Evolutionary conservation across 2,329 filamentous ascomycete species (phyloP).

Genomic region (Ceratocystis huliohia): DNA sequence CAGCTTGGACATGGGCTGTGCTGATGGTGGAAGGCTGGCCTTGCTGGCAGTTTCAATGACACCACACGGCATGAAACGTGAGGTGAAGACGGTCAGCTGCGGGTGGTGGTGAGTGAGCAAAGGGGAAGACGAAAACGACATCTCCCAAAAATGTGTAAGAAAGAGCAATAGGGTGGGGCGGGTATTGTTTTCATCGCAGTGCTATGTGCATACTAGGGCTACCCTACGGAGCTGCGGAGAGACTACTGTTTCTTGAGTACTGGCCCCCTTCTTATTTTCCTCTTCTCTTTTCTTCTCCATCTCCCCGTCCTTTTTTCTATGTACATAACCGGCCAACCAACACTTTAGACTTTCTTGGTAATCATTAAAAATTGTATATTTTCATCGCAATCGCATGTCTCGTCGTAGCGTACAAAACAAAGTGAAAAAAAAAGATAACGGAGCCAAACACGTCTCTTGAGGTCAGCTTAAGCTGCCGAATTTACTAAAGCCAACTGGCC

Average conservation of each 20-base stretch:
- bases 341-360: constrained; percentile 1
- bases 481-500: no score
- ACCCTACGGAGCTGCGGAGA: no score
- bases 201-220: no score
- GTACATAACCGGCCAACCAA: background rate
- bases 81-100: constrained; percentile 30
- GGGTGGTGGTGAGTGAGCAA: constrained; percentile 17
- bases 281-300: background rate
- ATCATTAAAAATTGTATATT: constrained; percentile 11
- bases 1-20: constrained; percentile 76
- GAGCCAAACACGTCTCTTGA: no score
- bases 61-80: constrained; percentile 26
- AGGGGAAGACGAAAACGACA: background rate
- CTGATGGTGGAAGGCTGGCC: constrained; percentile 60
- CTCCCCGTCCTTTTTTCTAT: background rate
- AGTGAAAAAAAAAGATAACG: background rate
- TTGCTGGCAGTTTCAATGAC: constrained; percentile 58
- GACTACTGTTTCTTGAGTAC: no score
- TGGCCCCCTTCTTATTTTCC: background rate
- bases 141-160: background rate
- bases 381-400: background rate
- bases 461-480: no score
- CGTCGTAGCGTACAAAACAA: constrained; percentile 2
- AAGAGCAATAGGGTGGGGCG: background rate
- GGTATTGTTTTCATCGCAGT: no score